These are phyloP conservation scores for Eimeria necatrix DNA, from an alignment of 169 alveolate genomes.

Conservation along the genomic window DNA sequence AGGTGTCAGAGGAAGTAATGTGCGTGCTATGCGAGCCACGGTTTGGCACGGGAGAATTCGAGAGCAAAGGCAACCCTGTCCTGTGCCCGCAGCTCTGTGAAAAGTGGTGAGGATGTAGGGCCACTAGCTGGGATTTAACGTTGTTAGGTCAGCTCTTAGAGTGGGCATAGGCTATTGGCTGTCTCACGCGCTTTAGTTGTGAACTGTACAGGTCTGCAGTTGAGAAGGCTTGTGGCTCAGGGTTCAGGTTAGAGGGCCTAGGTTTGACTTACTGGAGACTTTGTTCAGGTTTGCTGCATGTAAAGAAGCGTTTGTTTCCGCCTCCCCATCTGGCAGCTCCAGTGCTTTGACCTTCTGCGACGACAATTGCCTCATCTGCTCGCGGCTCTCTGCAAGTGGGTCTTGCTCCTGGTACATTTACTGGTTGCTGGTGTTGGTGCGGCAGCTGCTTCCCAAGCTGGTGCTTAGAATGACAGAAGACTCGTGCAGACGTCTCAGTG, in stretches of 20 bases:
- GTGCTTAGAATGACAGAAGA: not conserved
- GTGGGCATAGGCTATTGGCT: not conserved
- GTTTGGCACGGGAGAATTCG: slow-evolving; percentile 66
- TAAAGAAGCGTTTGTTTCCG: slow-evolving; percentile 52
- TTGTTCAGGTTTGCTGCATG: slow-evolving; percentile 68
- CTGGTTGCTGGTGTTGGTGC: slow-evolving; percentile 1
- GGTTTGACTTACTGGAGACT: not conserved
- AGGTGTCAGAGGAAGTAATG: slow-evolving; percentile 63
- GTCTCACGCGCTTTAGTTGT: not conserved
- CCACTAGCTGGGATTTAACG: not conserved
- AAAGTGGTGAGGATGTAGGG: slow-evolving; percentile 39
- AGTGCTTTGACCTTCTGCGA: slow-evolving; percentile 71
- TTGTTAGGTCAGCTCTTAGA: not conserved
- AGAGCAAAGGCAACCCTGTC: slow-evolving; percentile 52
- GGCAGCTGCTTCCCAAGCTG: not conserved
- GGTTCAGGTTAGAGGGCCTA: not conserved
- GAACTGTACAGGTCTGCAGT: not conserved
- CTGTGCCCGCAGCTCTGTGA: slow-evolving; percentile 68
- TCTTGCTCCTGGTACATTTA: not conserved
- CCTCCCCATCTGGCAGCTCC: slow-evolving; percentile 69
- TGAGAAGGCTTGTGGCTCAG: not conserved
- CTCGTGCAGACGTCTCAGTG: not conserved
- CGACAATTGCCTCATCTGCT: slow-evolving; percentile 51
- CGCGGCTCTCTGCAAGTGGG: slow-evolving; percentile 68
- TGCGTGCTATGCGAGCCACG: slow-evolving; percentile 64